These are phyloP conservation scores for Trichoderma asperelloides DNA, from an alignment of 495 filamentous ascomycete species.

Conservation along the genomic window DNA sequence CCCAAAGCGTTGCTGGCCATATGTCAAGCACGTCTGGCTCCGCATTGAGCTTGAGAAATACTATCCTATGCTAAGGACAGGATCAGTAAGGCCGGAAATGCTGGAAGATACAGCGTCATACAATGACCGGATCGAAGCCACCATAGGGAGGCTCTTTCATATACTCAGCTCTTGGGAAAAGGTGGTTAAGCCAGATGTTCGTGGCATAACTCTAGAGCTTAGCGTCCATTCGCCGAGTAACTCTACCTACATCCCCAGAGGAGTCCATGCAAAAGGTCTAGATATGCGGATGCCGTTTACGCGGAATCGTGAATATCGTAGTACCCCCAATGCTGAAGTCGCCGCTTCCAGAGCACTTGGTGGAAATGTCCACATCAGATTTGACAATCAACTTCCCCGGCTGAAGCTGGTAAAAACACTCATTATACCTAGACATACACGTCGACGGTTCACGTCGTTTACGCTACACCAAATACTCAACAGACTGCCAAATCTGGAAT, in stretches of 20 bases:
- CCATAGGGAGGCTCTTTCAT: not conserved
- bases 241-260: not conserved
- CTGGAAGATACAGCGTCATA: not conserved
- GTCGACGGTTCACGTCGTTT: not conserved
- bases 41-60: not conserved
- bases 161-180: not conserved
- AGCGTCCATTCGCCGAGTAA: not conserved
- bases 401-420: not conserved
- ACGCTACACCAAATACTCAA: not conserved
- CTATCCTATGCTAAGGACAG: not conserved
- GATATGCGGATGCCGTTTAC: not conserved
- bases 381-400: not conserved
- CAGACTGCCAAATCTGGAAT: not conserved
- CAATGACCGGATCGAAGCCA: not conserved
- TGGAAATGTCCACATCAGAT: not conserved
- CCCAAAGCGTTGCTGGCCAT: not conserved
- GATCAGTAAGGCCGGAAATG: not conserved
- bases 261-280: not conserved
- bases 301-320: not conserved
- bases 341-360: not conserved
- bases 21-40: not conserved
- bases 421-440: not conserved
- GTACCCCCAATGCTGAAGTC: not conserved
- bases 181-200: not conserved
- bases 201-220: not conserved